These are phyloP conservation scores for Sarocladium strictum DNA, from an alignment of 2,329 filamentous ascomycete genomes.

Conservation along the genomic window DNA sequence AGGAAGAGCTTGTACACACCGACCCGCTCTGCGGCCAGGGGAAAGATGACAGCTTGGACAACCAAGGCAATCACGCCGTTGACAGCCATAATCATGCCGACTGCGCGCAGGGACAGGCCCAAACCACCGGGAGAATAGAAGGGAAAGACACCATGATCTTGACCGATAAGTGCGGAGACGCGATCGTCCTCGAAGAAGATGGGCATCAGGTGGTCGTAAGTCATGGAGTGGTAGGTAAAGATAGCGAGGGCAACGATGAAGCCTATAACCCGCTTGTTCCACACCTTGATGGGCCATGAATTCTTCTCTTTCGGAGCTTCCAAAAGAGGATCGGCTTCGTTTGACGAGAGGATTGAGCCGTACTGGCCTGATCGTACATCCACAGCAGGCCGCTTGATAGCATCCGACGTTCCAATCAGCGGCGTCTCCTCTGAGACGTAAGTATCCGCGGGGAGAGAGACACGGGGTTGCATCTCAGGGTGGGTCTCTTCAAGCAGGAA, in stretches of 20 bases:
- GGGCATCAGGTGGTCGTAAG: constrained; percentile 83
- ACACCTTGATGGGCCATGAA: constrained; percentile 32
- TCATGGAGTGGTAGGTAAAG: constrained; percentile 94
- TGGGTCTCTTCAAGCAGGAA: constrained; percentile 84
- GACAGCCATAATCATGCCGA: constrained; percentile 55
- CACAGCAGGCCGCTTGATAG: constrained; percentile 65
- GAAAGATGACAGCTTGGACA: constrained; percentile 56
- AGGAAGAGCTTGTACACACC: constrained; percentile 57
- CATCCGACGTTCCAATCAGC: constrained; percentile 68
- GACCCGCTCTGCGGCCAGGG: constrained; percentile 49
- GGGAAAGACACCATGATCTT: constrained; percentile 27
- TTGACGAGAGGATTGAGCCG: constrained; percentile 55
- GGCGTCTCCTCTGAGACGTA: constrained; percentile 63
- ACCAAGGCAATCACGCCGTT: constrained; percentile 54
- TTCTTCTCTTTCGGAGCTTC: constrained; percentile 26
- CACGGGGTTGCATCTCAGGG: constrained; percentile 64
- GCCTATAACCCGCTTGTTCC: constrained; percentile 60
- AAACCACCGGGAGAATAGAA: constrained; percentile 57
- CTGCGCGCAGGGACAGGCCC: constrained; percentile 55
- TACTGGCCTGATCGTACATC: constrained; percentile 75
- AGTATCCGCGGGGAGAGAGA: constrained; percentile 39
- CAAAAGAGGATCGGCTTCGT: constrained; percentile 41
- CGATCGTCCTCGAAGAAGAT: constrained; percentile 85
- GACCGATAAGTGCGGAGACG: constrained; percentile 31
- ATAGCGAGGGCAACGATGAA: constrained; percentile 79